phyloP scores from a whole-genome alignment of 2,329 filamentous ascomycete genomes.

The Fusarium oligoseptatum region DNA sequence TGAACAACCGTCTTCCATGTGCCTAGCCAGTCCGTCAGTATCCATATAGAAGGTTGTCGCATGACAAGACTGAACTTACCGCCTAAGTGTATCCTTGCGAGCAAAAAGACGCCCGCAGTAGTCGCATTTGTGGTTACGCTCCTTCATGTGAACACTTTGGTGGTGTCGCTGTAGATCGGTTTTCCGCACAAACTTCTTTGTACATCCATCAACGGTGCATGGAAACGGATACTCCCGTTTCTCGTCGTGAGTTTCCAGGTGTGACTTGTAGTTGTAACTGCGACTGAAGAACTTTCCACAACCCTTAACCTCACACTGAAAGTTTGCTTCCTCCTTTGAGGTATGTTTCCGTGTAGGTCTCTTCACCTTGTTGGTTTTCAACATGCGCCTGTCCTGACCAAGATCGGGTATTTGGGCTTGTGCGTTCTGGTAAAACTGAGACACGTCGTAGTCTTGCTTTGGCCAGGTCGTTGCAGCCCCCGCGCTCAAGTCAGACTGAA shows the following conservation, averaged over 20 bases:
- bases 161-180: constrained; percentile 79
- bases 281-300: constrained; percentile 86
- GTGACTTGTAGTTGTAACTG: constrained; percentile 88
- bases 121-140: constrained; percentile 77
- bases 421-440: constrained; percentile 38
- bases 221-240: constrained; percentile 77
- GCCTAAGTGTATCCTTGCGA: constrained; percentile 84
- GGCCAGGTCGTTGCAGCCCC: constrained; percentile 35
- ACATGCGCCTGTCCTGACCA: constrained; percentile 37
- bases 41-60: constrained; percentile 5
- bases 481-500: constrained; percentile 35
- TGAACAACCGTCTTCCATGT: constrained; percentile 82
- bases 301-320: constrained; percentile 74
- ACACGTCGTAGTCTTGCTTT: constrained; percentile 45
- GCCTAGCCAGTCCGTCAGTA: constrained; percentile 60
- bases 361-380: constrained; percentile 47
- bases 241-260: constrained; percentile 86
- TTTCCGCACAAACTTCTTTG: constrained; percentile 83
- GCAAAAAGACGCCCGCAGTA: constrained; percentile 80
- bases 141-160: constrained; percentile 79
- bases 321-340: constrained; percentile 78
- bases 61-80: constrained; percentile 62
- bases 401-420: constrained; percentile 39
- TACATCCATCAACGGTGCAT: constrained; percentile 75
- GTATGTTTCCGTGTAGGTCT: constrained; percentile 66